phyloP scores from a whole-genome alignment of 495 filamentous ascomycete genomes.

The Tetracladium marchalianum region DNA sequence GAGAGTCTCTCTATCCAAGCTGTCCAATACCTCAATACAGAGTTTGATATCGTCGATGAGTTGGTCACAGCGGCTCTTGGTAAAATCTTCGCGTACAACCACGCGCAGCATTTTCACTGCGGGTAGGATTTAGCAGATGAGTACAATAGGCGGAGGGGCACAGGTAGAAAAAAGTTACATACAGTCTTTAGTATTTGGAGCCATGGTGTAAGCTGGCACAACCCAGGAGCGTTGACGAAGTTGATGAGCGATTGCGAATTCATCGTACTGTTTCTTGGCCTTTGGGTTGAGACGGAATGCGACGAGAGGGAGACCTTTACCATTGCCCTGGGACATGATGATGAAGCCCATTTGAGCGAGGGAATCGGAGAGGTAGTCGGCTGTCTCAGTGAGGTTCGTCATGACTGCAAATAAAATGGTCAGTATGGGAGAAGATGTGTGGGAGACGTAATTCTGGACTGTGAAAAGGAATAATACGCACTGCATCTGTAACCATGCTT shows the following conservation, averaged over 20 bases:
- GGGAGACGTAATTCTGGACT: no score
- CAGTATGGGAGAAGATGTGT: neutral
- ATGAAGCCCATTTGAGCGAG: constrained; percentile 68
- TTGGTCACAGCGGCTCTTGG: constrained; percentile 59
- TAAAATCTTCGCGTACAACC: constrained; percentile 85
- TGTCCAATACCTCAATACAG: constrained; percentile 53
- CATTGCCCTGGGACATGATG: constrained; percentile 69
- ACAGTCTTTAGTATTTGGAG: constrained; percentile 58
- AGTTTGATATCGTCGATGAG: constrained; percentile 65
- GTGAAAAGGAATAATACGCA: constrained; percentile 21
- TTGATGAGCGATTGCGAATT: constrained; percentile 72
- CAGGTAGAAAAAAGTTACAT: no score
- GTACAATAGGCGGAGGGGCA: no score
- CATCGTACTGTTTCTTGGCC: constrained; percentile 55
- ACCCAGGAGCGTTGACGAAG: constrained; percentile 81
- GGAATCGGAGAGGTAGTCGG: constrained; percentile 65
- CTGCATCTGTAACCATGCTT: constrained; percentile 74
- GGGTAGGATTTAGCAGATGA: no score
- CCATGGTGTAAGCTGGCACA: constrained; percentile 92
- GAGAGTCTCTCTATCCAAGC: constrained; percentile 63
- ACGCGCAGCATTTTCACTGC: constrained; percentile 73
- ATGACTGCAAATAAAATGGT: constrained; percentile 33
- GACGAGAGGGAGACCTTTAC: constrained; percentile 73
- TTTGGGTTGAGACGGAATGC: constrained; percentile 64
- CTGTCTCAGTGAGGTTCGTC: constrained; percentile 72